phyloP scores from a whole-genome alignment of 768 basidiomycete genomes.

The Trametes gibbosa region DNA sequence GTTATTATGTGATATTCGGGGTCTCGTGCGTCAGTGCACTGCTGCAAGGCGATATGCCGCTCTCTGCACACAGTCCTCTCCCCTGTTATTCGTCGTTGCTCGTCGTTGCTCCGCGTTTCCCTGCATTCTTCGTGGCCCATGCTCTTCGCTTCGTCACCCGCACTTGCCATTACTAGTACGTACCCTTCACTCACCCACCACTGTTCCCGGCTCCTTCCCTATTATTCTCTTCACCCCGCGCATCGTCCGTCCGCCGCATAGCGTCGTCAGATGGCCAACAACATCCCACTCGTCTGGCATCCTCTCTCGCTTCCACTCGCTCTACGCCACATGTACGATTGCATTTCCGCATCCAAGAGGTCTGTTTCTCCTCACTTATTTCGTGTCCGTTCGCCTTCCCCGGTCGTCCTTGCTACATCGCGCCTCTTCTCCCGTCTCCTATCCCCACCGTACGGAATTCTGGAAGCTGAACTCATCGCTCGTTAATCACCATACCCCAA shows the following conservation, averaged over 20 bases:
- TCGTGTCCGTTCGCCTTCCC: background rate
- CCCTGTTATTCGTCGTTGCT: background rate
- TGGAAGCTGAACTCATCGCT: conserved; percentile 14
- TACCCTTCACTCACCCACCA: background rate
- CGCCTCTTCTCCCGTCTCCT: background rate
- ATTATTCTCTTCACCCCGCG: background rate
- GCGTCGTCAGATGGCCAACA: background rate
- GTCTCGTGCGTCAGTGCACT: background rate
- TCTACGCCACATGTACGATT: conserved; percentile 11
- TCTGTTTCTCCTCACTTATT: background rate
- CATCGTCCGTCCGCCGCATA: too few species aligned
- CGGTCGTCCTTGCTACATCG: conserved; percentile 11
- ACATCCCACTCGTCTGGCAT: background rate
- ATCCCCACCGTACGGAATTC: background rate
- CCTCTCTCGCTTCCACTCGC: conserved; percentile 1
- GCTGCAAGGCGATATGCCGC: background rate
- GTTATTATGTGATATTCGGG: conserved; percentile 67
- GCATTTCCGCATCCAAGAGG: conserved; percentile 5
- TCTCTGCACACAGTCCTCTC: background rate
- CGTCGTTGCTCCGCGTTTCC: background rate
- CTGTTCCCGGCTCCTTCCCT: background rate
- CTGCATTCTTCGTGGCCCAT: conserved; percentile 7
- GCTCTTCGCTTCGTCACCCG: conserved; percentile 3
- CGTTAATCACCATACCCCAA: conserved; percentile 10
- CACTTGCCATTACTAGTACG: conserved; percentile 14